Evolutionary conservation across 805 yeast genomes (phyloP).

Genomic region (Millerago galiae): DNA sequence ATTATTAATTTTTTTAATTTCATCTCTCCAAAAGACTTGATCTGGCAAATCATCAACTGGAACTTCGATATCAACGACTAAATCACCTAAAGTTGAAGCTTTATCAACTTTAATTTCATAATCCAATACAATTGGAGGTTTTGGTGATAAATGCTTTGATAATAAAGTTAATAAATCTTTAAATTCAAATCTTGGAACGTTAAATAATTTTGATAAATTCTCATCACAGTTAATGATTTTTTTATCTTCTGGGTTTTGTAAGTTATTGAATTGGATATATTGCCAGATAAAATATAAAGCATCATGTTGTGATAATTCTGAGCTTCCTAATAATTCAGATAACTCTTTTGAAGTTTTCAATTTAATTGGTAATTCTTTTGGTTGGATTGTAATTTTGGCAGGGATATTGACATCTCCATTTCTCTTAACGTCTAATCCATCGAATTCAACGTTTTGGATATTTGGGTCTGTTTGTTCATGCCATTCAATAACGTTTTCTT

Average conservation of each 20-base stretch:
- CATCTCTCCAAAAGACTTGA: slow-evolving; percentile 25
- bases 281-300: slow-evolving; percentile 77
- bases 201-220: slow-evolving; percentile 37
- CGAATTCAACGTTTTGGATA: slow-evolving; percentile 52
- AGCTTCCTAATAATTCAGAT: slow-evolving; percentile 64
- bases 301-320: slow-evolving; percentile 81
- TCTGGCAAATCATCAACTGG: slow-evolving; percentile 31
- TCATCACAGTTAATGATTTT: slow-evolving; percentile 47
- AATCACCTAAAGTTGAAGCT: slow-evolving; percentile 75
- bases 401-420: slow-evolving; percentile 60
- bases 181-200: slow-evolving; percentile 50
- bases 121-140: slow-evolving; percentile 72
- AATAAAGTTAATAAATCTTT: slow-evolving; percentile 67
- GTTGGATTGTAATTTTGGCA: slow-evolving; percentile 72
- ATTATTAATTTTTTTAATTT: slow-evolving; percentile 25
- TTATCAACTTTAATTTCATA: slow-evolving; percentile 72
- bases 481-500: slow-evolving; percentile 71
- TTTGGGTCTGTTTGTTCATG: slow-evolving; percentile 51
- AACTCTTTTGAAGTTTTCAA: slow-evolving; percentile 60
- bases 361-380: slow-evolving; percentile 66
- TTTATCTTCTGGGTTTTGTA: slow-evolving; percentile 52
- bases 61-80: slow-evolving; percentile 69
- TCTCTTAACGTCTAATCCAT: slow-evolving; percentile 84
- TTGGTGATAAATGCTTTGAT: slow-evolving; percentile 62
- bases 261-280: slow-evolving; percentile 61